These are phyloP conservation scores for Stachybotrys chlorohalonatus DNA, from an alignment of 2,329 filamentous ascomycete species.

Conservation along the genomic window DNA sequence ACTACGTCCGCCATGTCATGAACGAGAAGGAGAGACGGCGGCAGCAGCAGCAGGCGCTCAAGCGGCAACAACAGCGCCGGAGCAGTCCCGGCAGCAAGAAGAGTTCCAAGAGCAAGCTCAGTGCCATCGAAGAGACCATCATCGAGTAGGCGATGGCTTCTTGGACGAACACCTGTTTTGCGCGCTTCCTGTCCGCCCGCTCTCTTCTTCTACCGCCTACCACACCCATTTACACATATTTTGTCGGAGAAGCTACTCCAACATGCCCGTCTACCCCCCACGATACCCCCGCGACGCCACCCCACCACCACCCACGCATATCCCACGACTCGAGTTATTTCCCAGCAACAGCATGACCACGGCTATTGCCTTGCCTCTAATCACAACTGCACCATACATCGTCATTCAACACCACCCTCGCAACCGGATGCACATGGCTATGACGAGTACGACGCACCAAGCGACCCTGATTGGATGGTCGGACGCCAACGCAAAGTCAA, in stretches of 20 bases:
- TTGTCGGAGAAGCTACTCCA: not conserved
- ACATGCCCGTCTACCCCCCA: not conserved
- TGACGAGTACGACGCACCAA: not conserved
- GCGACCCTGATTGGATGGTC: not conserved
- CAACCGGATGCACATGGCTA: not conserved
- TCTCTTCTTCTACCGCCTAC: not conserved
- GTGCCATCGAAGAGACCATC: constrained; percentile 38
- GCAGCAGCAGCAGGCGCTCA: constrained; percentile 26
- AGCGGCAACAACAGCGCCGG: constrained; percentile 17
- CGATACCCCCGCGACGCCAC: not conserved
- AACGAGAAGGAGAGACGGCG: constrained; percentile 47
- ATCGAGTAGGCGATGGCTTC: constrained; percentile 8
- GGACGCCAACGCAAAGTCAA: not conserved
- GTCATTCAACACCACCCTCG: not conserved
- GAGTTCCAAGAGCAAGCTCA: constrained; percentile 36
- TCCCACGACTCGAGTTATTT: not conserved
- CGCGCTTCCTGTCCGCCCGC: not conserved
- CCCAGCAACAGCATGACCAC: not conserved
- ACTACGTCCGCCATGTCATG: constrained; percentile 40
- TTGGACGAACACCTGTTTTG: not conserved
- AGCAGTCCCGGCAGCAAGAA: constrained; percentile 33
- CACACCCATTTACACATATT: not conserved
- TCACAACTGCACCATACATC: constrained; percentile 3
- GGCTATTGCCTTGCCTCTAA: constrained; percentile 3
- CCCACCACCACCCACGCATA: constrained; percentile 5